Evolutionary conservation across 1,284 basidiomycete species (phyloP), one percentile per base, ranked within the genome.

Genomic region (Irpex lacteus): DNA sequence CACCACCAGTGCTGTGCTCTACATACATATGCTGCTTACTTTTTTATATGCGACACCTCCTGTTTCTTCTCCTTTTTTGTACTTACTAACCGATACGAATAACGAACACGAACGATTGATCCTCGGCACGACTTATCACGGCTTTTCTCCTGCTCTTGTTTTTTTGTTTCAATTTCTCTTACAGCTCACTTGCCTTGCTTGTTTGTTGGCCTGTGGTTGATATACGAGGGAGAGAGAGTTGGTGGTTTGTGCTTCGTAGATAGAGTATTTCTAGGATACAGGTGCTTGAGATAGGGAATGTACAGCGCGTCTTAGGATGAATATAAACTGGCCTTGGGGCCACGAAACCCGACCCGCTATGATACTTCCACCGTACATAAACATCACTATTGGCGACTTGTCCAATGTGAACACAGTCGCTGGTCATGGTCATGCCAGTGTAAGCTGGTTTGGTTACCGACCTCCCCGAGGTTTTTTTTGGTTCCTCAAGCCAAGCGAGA

Each of bases 91-190:
- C 66, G 65, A 65, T 58, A 64, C 65, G 67, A 67, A 68, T 66
- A 68, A 11, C 15, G 26, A 26, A 44, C 40, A 62, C 67, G 60
- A 66, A 63, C 69, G 72, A 72, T 70, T 65, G 67, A 72, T 62
- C 58, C 50, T 63, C 66, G 67, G 71, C 68, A 71, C 69, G 71
- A 68, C 50, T 44, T 26, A 26, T 26, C 26, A 26, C 4, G 26
- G 26, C 26, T 26, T 26, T 26, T 26, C 26, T 26, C 26, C 40
- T 44, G 40, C 15, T 44, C 2, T 5, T 9, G 40, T 44, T 44
- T 44, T 44, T 40, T 40, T 15, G 9, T 40, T 40, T 44, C 40
- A 44, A 44, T 44, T 44, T 66, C 63, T 66, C 61, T 64, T 70
- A 66, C 70, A 68, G 68, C 40, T 44, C 40, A 65, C 65, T 68